Conservation (phyloP, 2,329 filamentous ascomycete genomes). For the Xylariomycetidae sp. region DNA sequence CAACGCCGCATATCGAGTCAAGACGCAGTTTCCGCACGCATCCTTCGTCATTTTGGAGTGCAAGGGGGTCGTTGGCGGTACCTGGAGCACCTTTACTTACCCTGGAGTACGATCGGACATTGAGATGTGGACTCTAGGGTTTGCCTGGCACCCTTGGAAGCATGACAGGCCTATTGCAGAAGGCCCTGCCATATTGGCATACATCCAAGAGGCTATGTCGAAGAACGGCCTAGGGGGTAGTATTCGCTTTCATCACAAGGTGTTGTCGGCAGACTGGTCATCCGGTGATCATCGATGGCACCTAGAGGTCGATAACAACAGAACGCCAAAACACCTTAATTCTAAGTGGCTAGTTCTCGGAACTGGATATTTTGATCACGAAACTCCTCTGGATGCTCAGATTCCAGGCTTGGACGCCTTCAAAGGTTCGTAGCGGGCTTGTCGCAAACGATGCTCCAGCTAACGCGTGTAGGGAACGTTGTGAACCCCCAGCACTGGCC, state of each 20-base stretch:
- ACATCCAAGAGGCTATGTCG: constrained; percentile 46
- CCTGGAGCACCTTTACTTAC: constrained; percentile 62
- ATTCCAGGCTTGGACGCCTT: constrained; percentile 58
- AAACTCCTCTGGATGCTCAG: constrained; percentile 42
- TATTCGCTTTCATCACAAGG: constrained; percentile 46
- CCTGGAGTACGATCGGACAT: constrained; percentile 51
- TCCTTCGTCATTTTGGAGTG: constrained; percentile 53
- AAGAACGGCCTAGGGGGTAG: constrained; percentile 47
- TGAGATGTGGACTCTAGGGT: constrained; percentile 55
- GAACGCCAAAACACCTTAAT: constrained; percentile 25
- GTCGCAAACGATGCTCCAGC: constrained; percentile 46
- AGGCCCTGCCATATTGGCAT: constrained; percentile 41
- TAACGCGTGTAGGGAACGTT: constrained; percentile 50
- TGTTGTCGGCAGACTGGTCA: constrained; percentile 50
- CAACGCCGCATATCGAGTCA: constrained; percentile 55
- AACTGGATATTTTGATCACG: constrained; percentile 60
- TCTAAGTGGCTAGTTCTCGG: constrained; percentile 56
- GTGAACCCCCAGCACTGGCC: constrained; percentile 69
- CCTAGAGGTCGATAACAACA: constrained; percentile 31
- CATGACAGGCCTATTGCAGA: constrained; percentile 9
- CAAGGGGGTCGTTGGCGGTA: constrained; percentile 55
- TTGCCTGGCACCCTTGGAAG: constrained; percentile 57
- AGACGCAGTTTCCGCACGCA: constrained; percentile 39
- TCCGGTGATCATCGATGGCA: constrained; percentile 49
- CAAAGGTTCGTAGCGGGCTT: constrained; percentile 50